phyloP scores from a whole-genome alignment of 768 basidiomycete species.

The Suillus sp. region DNA sequence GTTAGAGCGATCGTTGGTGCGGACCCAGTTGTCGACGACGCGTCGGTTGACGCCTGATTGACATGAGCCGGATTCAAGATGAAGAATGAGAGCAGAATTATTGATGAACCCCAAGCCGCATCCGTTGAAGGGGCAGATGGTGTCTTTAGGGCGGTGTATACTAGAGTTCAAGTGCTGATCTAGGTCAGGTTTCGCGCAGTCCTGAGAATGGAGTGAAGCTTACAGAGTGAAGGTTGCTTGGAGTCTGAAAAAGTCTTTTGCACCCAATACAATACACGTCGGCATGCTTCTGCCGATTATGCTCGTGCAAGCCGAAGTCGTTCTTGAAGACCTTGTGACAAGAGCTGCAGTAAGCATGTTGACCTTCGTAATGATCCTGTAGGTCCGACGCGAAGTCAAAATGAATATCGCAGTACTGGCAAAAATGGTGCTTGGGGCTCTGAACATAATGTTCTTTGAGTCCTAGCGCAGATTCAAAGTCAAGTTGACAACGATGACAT shows the following conservation, averaged over 20 bases:
- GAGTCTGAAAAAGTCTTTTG: constrained; percentile 42
- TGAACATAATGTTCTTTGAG: constrained; percentile 56
- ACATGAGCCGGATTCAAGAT: constrained; percentile 65
- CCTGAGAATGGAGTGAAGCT: constrained; percentile 1
- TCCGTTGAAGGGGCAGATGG: constrained; percentile 42
- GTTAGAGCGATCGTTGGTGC: constrained; percentile 44
- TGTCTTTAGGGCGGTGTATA: constrained; percentile 41
- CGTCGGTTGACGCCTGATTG: constrained; percentile 47
- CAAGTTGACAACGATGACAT: constrained; percentile 48
- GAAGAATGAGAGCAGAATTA: constrained; percentile 55
- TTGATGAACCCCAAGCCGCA: constrained; percentile 55
- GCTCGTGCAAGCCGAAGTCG: constrained; percentile 45
- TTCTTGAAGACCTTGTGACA: constrained; percentile 48
- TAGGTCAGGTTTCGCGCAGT: not conserved
- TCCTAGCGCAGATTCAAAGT: constrained; percentile 42
- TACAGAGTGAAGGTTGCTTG: constrained; percentile 20
- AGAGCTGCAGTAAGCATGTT: constrained; percentile 44
- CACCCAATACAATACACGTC: constrained; percentile 51
- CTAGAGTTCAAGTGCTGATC: constrained; percentile 55
- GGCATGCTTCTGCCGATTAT: constrained; percentile 45
- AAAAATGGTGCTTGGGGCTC: constrained; percentile 51
- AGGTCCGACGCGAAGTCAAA: constrained; percentile 40
- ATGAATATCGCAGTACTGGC: constrained; percentile 50
- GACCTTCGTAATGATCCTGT: constrained; percentile 40
- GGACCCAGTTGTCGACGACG: constrained; percentile 39